Percentiles rank a stretch among this genome's conserved stretches.
phyloP scores from a whole-genome alignment of 768 basidiomycete species.

The Psilocybe azurescens region DNA sequence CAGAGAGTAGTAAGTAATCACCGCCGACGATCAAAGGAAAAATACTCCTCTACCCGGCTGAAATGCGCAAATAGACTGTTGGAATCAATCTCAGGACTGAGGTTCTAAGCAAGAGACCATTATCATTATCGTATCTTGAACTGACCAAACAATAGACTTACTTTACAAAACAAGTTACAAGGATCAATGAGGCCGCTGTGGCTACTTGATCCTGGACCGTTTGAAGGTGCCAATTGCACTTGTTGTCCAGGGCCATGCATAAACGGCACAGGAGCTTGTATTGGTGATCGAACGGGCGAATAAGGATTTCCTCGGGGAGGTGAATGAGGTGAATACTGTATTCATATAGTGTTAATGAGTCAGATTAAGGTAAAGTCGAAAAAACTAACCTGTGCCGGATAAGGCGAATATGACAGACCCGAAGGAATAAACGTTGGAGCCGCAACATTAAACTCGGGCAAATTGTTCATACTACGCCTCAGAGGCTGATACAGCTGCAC shows the following conservation, averaged over 20 bases:
- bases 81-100: conserved; percentile 85
- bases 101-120: conserved; percentile 55
- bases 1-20: conserved; percentile 20
- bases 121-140: not conserved
- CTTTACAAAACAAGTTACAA: conserved; percentile 91
- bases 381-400: conserved; percentile 59
- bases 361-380: conserved; percentile 5
- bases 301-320: conserved; percentile 66
- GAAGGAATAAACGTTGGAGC: conserved; percentile 82
- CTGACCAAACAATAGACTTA: conserved; percentile 31
- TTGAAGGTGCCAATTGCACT: conserved; percentile 78
- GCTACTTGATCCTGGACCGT: conserved; percentile 79
- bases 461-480: conserved; percentile 53
- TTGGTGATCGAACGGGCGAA: conserved; percentile 43
- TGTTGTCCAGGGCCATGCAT: conserved; percentile 91
- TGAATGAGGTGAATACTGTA: conserved; percentile 77
- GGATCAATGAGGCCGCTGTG: conserved; percentile 91
- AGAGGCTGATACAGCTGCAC: conserved; percentile 76
- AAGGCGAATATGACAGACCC: conserved; percentile 61
- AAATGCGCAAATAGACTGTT: conserved; percentile 86
- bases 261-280: conserved; percentile 58
- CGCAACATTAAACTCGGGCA: conserved; percentile 71
- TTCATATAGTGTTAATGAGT: not conserved
- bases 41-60: conserved; percentile 58
- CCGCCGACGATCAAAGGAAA: conserved; percentile 7